Base-by-base conservation (phyloP, 2,329 filamentous ascomycete species). In the Zasmidium citrigriseum region DNA sequence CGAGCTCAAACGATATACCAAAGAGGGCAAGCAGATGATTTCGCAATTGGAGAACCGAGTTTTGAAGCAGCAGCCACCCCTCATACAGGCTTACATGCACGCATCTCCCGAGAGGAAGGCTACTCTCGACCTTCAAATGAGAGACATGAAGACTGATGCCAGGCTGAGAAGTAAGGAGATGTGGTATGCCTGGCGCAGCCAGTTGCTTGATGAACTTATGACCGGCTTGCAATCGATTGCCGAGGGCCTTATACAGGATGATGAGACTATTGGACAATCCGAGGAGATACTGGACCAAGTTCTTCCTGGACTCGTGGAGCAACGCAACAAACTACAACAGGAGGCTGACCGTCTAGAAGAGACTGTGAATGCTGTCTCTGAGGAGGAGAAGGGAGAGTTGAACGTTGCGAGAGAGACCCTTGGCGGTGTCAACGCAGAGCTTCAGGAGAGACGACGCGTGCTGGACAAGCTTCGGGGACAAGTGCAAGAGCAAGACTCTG, bases 131-230 rank as follows among this genome's bases (percentile, higher is more conserved):
- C 95, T 90, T 64, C 93, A 98, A 72, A 95, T 99, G 80, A 95
- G 96, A 75, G 97, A 98, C 70, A 89, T 96, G 75, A 98, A 97
- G 79, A 93, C 91, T 0, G 90, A 96, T 73, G 91, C 93, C 16
- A 86, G 95, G 23, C 82, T 97, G 14, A 80, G 93, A 52, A 97
- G 93, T 77, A 97, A 97, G 72, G 91, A 91, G 57, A 93, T 95
- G 80, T 99, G 95, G 95, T 99, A 99, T 73, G 89, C 93, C 70
- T 99, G 95, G 95, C 88, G 95, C 44, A 93, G 90, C 82, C 93
- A 95, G 68, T 83, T 98, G 22, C 87, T 90, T 25, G 83, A 92
- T 56, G 89, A 91, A 18, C 82, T 99, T 38, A 92, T 89, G 70
- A 87, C 91, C 66, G 93, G 90, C 2, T 83, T 98, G 2, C 75